phyloP scores from a whole-genome alignment of 208 protist species.

The Angomonas desouzai region DNA sequence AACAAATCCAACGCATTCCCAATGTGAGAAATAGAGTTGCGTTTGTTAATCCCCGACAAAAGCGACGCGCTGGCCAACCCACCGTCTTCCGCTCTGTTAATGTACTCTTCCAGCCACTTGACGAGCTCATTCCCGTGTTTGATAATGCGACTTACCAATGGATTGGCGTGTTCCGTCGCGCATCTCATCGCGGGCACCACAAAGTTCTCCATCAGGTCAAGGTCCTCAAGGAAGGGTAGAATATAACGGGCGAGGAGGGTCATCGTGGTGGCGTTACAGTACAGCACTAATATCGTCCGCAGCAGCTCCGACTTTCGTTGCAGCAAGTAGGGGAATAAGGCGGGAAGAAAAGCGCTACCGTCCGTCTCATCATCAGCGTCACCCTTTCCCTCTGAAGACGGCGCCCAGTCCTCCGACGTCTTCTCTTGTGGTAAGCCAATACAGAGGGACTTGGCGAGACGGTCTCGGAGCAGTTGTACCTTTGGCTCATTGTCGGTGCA shows the following conservation, averaged over 20 bases:
- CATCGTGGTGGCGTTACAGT: slow-evolving; percentile 42
- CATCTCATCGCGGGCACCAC: slow-evolving; percentile 12
- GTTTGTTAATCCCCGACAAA: neutral
- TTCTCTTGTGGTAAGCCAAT: neutral
- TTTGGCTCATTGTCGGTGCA: slow-evolving; percentile 20
- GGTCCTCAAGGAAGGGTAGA: slow-evolving; percentile 19
- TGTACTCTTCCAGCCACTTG: neutral
- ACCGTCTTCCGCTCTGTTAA: neutral
- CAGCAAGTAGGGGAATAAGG: slow-evolving; percentile 71
- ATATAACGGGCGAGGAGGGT: slow-evolving; percentile 39
- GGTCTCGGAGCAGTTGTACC: neutral
- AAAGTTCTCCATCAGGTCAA: neutral
- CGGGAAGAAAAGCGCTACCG: slow-evolving; percentile 31
- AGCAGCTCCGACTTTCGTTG: slow-evolving; percentile 27
- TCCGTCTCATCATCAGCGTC: slow-evolving; percentile 15
- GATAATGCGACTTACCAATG: neutral
- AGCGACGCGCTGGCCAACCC: neutral
- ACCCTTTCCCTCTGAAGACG: neutral
- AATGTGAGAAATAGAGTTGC: slow-evolving; percentile 32
- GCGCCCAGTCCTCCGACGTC: neutral
- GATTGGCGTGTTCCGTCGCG: neutral
- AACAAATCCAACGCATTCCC: slow-evolving; percentile 62
- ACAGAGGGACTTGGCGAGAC: neutral
- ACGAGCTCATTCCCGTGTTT: slow-evolving; percentile 7
- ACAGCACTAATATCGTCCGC: slow-evolving; percentile 30